Evolutionary conservation across 768 basidiomycete species (phyloP), one percentile per base, ranked within the genome.

Genomic region (Hygrophorus pudorinus): DNA sequence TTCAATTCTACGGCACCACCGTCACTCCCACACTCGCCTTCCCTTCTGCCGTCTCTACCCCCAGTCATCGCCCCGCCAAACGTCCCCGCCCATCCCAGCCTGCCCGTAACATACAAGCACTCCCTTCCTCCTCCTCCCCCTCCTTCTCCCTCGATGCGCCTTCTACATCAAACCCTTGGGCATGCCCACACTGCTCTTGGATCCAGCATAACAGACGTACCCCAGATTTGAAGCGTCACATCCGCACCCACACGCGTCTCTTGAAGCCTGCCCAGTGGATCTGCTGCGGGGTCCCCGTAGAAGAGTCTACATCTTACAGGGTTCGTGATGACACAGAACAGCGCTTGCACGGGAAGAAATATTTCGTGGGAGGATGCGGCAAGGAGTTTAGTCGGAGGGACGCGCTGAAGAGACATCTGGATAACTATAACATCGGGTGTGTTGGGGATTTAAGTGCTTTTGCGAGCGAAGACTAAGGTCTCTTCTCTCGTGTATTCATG

Each of bases 201-300:
- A 59, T 65, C 27, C 73, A 73, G 51, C 55, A 49, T 30, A 76
- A 74, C 59, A 61, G 62, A 32, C 74, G 79, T 18, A 55, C 70
- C 24, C 76, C 78, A 8, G 79, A 81, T 52, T 73, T 75, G 55
- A 71, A 70, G 55, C 71, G 79, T 17, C 79, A 81, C 54, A 54
- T 80, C 34, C 64, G 59, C 35, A 77, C 77, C 2, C 79, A 79
- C 51, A 65, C 69, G 46, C 73, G 74, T 16, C 62, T 73, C 36
- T 59, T 59, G 18, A 60, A 65, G 16, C 61, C 67, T 34, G 64
- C 70, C 16, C 51, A 58, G n/a, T 65, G 59, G 58, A 58, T 58
- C 48, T 73, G 71, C 58, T 62, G 60, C 39, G 70, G 71, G 2
- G 63, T 70, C n/a, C 59, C 50, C 2, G 16, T 58, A 27, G 52